Evolutionary conservation across 2,329 filamentous ascomycete species (phyloP).

Genomic region (Albophoma yamanashiensis): DNA sequence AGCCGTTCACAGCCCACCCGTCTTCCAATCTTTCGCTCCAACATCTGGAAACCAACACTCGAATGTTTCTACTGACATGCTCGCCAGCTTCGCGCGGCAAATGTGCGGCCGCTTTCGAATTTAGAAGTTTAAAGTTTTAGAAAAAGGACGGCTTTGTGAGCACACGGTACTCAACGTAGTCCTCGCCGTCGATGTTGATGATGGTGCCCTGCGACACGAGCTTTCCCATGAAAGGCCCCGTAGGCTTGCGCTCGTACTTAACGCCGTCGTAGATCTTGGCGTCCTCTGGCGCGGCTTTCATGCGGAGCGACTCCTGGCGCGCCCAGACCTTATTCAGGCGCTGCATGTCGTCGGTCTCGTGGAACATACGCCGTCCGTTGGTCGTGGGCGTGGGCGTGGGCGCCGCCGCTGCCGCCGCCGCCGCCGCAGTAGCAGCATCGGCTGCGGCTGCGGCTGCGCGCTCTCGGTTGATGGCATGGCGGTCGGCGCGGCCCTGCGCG

Average conservation of each 20-base stretch:
- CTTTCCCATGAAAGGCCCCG: conserved; percentile 50
- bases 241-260: conserved; percentile 52
- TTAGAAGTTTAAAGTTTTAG: too few species aligned
- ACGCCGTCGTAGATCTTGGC: conserved; percentile 48
- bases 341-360: conserved; percentile 37
- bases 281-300: conserved; percentile 34
- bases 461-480: conserved; percentile 32
- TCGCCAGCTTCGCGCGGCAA: neutral
- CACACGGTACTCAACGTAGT: conserved; percentile 57
- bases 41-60: neutral
- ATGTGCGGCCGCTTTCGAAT: neutral
- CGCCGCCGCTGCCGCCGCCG: conserved; percentile 7
- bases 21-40: neutral
- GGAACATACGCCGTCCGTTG: conserved; percentile 24
- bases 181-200: conserved; percentile 54
- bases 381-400: conserved; percentile 7
- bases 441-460: conserved; percentile 22
- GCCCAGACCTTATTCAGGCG: conserved; percentile 46
- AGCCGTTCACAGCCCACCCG: neutral
- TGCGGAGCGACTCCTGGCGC: conserved; percentile 37
- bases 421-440: conserved; percentile 18
- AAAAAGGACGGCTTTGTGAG: conserved; percentile 54
- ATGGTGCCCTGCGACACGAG: conserved; percentile 52
- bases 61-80: neutral
- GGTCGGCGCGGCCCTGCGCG: conserved; percentile 38